Base-by-base conservation (phyloP, 2,329 filamentous ascomycete genomes). In the Xylariaceae sp. region DNA sequence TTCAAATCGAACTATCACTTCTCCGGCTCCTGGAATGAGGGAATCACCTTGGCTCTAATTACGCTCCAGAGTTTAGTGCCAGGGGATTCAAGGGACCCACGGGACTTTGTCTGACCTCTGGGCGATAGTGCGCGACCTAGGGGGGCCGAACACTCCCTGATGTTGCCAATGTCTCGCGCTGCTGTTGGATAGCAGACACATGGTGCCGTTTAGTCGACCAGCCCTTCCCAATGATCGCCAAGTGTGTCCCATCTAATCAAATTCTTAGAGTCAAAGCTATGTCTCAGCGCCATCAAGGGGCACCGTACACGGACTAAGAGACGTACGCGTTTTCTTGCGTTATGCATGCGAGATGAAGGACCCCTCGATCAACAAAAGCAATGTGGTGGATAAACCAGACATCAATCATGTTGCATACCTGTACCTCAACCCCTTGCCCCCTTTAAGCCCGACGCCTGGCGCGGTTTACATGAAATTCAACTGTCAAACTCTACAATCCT, bases 401-500 rank as follows among this genome's bases (percentile, higher is more conserved):
- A 27, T 36, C 32, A 53, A 54, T 38, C 44, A 55, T 52, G 52
- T 52, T 53, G 46, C 45, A 48, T 47, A 48, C 50, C 45, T 43
- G 50, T 51, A 49, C 46, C 45, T 49, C 40, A 51, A 44, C 50
- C 48, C 42, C 7, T 24, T 24, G 21, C 45, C 50, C 48, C 42
- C 7, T 24, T 24, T 6, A 7, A 43, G 34, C 42, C 35, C 18
- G 38, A 31, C 41, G 31, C 42, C 16, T 24, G 39, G 38, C 43
- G 46, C 44, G 33, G 43, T 46, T 48, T 48, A 50, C 48, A 47
- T 47, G 44, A 41, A 44, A 38, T 40, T 61, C 53, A 66, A 43
- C 61, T 59, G 42, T 72, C 69, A 54, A 71, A 71, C 52, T 71
- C 68, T 35, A 71, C 59, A 35, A 70, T 65, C 42, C 65, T 60